These are phyloP conservation scores for Microsporum audouinii DNA, from an alignment of 2,329 filamentous ascomycete species.

Conservation along the genomic window DNA sequence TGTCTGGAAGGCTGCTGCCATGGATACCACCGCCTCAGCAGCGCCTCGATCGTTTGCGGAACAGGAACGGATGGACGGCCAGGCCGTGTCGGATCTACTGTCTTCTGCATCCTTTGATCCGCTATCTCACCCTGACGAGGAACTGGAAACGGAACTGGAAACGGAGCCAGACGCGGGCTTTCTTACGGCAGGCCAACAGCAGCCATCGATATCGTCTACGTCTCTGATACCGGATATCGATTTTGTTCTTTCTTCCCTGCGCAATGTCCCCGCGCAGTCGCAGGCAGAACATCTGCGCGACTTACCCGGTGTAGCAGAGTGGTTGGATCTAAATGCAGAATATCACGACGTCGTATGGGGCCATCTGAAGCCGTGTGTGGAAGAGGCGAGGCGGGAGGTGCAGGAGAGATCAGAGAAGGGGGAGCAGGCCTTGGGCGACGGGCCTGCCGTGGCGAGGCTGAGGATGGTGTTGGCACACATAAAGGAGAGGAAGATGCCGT, in stretches of 20 bases:
- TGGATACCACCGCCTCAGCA: not conserved
- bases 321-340: constrained; percentile 12
- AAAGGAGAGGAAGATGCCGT: constrained; percentile 4
- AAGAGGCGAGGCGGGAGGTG: constrained; percentile 14
- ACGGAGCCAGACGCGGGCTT: constrained; percentile 13
- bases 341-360: constrained; percentile 17
- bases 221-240: constrained; percentile 12
- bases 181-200: constrained; percentile 13
- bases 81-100: constrained; percentile 33
- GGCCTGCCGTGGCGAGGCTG: constrained; percentile 15
- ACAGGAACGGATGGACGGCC: constrained; percentile 25
- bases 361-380: constrained; percentile 11
- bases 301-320: constrained; percentile 14
- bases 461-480: constrained; percentile 15
- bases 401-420: constrained; percentile 6
- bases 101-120: constrained; percentile 23
- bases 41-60: not conserved
- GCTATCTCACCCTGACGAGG: constrained; percentile 17
- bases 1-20: constrained; percentile 15
- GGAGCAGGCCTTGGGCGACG: constrained; percentile 7
- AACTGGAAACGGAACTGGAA: constrained; percentile 10
- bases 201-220: constrained; percentile 17
- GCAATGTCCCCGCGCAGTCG: not conserved
- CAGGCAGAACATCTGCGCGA: not conserved
- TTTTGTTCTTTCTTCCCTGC: constrained; percentile 10